phyloP scores from a whole-genome alignment of 345 rosid genomes.

The Litchi chinensis region DNA sequence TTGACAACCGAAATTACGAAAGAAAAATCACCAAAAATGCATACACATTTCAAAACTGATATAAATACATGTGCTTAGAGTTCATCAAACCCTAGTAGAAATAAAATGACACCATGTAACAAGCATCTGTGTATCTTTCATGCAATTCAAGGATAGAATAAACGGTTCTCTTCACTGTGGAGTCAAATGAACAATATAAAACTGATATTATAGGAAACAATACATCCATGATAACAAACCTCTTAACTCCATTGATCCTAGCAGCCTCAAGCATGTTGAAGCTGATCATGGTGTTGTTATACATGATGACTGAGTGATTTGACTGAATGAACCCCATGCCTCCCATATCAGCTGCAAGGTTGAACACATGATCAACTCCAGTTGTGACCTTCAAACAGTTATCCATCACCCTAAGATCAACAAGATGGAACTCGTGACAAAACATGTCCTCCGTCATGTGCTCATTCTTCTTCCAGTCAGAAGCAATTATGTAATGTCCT shows the following conservation, averaged over 20 bases:
- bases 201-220: neutral
- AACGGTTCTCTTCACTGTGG: neutral
- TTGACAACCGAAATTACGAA: neutral
- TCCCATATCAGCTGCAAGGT: constrained; percentile 98
- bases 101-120: neutral
- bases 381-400: constrained; percentile 78
- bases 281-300: constrained; percentile 95
- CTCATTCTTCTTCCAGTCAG: constrained; percentile 99
- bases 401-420: constrained; percentile 93
- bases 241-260: constrained; percentile 83
- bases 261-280: constrained; percentile 97
- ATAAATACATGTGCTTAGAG: neutral
- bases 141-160: neutral
- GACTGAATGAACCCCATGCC: constrained; percentile 99
- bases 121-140: neutral
- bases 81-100: neutral
- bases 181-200: neutral
- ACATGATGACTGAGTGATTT: constrained; percentile 95
- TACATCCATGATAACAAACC: constrained; percentile 41
- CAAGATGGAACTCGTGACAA: constrained; percentile 92
- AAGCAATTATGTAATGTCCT: constrained; percentile 90
- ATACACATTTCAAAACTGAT: neutral
- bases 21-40: neutral
- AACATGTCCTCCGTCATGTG: constrained; percentile 98
- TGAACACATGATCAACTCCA: constrained; percentile 80